These are phyloP conservation scores for Leccinum solheimii DNA, from an alignment of 1,284 basidiomycete species.

Conservation along the genomic window DNA sequence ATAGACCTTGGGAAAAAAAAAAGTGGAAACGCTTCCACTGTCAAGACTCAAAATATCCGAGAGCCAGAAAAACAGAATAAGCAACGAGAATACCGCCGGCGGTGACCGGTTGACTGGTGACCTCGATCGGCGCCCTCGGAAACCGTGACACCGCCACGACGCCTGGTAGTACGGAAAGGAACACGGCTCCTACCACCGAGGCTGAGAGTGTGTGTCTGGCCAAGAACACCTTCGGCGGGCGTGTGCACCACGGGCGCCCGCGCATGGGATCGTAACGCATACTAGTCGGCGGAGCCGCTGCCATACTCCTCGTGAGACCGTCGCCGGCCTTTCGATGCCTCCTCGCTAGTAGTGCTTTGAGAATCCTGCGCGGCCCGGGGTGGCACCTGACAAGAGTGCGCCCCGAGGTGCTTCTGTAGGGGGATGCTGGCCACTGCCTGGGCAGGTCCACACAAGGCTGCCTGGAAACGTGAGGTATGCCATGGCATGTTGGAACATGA, in stretches of 20 bases:
- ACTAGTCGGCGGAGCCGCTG: background rate
- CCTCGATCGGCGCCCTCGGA: background rate
- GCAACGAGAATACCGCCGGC: background rate
- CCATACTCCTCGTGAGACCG: constrained; percentile 4
- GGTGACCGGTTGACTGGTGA: too few relatives aligned
- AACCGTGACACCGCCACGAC: constrained; percentile 7
- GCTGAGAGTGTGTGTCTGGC: background rate
- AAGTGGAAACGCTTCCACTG: background rate
- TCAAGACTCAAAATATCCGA: background rate
- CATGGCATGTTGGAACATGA: too few relatives aligned
- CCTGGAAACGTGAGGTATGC: too few relatives aligned
- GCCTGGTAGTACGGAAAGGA: background rate
- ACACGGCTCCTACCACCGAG: background rate
- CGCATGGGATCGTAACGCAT: background rate
- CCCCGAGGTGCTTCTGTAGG: too few relatives aligned
- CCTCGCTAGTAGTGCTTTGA: background rate
- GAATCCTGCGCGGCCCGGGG: too few relatives aligned
- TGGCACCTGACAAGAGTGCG: background rate
- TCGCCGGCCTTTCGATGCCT: background rate
- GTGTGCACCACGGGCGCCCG: background rate
- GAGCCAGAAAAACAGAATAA: background rate
- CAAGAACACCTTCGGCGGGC: background rate
- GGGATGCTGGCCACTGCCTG: too few relatives aligned
- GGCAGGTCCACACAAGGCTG: background rate
- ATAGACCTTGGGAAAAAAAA: background rate